These are phyloP conservation scores for Clonostachys chloroleuca DNA, from an alignment of 2,329 filamentous ascomycete genomes.

Conservation along the genomic window DNA sequence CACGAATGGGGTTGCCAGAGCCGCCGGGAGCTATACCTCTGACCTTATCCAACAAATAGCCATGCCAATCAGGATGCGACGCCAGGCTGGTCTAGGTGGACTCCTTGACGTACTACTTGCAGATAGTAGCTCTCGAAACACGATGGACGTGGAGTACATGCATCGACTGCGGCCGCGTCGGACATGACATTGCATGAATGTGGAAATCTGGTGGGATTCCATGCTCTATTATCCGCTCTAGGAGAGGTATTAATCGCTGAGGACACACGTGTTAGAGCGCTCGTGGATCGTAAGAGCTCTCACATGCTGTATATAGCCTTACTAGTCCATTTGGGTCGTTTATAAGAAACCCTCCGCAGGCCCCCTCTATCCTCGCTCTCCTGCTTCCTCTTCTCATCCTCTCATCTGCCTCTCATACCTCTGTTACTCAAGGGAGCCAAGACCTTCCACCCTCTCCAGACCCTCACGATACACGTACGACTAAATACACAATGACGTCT, in stretches of 20 bases:
- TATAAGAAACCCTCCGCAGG: too few relatives aligned
- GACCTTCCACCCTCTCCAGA: constrained; percentile 1
- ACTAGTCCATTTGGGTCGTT: neutral
- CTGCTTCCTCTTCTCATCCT: neutral
- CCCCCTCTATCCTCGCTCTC: neutral
- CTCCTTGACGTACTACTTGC: too few relatives aligned
- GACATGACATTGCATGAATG: too few relatives aligned
- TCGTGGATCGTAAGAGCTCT: too few relatives aligned
- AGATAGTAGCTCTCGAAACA: too few relatives aligned
- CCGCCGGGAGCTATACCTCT: neutral
- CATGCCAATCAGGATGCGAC: constrained; percentile 12
- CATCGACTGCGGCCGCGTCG: too few relatives aligned
- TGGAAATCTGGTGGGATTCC: too few relatives aligned
- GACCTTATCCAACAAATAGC: constrained; percentile 4
- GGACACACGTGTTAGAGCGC: neutral
- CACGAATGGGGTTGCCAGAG: constrained; percentile 15
- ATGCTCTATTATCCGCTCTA: too few relatives aligned
- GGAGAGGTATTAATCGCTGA: neutral
- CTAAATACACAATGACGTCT: constrained; percentile 22
- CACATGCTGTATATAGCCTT: neutral
- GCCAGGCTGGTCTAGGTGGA: too few relatives aligned
- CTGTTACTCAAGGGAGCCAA: neutral
- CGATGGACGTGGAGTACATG: too few relatives aligned
- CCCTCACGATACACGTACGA: constrained; percentile 4
- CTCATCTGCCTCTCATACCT: neutral